Base-by-base conservation (phyloP, 371 early-diverging fungal species). In the Mucor irregularis region DNA sequence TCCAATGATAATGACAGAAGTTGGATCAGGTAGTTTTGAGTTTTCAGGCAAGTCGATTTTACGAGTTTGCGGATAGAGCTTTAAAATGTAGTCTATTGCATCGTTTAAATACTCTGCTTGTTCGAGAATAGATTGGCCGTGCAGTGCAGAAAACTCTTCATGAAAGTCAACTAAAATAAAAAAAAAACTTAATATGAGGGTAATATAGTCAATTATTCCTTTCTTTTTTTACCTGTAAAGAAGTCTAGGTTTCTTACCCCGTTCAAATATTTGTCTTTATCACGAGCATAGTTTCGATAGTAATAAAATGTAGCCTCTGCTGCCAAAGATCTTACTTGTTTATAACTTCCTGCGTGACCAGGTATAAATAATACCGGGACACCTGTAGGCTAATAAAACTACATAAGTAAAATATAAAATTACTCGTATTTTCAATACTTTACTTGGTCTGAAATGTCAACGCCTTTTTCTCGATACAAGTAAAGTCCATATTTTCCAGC, bases 331-430 rank as follows among this genome's bases (percentile, higher is more conserved):
- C 94, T 78, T 4, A 90, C 84, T 71, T 97, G 98, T 60, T 89
- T 90, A 61, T 88, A 89, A 55, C 92, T 92, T 9, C 98, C 97
- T 14, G 96, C 95, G 65, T 96, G 92, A 0, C 98, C 98, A 14
- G 94, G 98, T 29, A 98, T 84, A 74, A 98, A 98, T 29, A 98
- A 69, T 0, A 93, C 88, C 0, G 98, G 98, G 11, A 89, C 80
- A 26, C 94, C 88, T 21, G 74, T 76, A 5, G 80, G 84, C 70
- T 74, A 55, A 56, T 24, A 56, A 45, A 40, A 25, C 5, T 13
- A 11, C 8, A 40, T 22, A 40, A 40, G 24, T 17, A 34, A 35
- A 21, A 17, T 43, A 14, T 29, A 6, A 40, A 16, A 3, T 26
- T 13, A 11, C 9, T 29, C 39, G 26, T 57, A 6, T 26, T 22